Evolutionary conservation across 1,284 basidiomycete species (phyloP).

Genomic region (Volvariella surrecta): DNA sequence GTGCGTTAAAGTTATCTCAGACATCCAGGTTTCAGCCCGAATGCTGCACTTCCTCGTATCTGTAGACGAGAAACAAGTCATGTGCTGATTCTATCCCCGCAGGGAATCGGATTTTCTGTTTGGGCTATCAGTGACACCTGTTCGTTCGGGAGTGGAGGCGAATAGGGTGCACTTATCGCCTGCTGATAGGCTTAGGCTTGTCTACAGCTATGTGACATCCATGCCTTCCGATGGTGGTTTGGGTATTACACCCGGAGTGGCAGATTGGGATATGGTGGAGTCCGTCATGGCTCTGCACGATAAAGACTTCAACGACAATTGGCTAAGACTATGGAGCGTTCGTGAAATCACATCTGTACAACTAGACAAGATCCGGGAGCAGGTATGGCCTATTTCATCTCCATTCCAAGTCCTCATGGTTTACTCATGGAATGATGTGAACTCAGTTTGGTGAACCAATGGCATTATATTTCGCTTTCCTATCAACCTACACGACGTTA

Average conservation of each 20-base stretch:
- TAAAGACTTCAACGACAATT: constrained; percentile 65
- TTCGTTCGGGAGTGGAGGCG: constrained; percentile 24
- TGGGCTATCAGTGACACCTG: constrained; percentile 47
- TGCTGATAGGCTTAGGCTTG: constrained; percentile 73
- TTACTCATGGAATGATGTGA: constrained; percentile 1
- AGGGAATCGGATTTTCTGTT: constrained; percentile 57
- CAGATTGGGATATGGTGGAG: constrained; percentile 74
- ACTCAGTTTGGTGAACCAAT: constrained; percentile 85
- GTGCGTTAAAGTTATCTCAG: constrained; percentile 33
- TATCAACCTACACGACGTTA: constrained; percentile 75
- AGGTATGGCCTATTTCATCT: constrained; percentile 25
- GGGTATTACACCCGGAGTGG: constrained; percentile 63
- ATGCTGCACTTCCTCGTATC: constrained; percentile 17
- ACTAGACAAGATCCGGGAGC: constrained; percentile 51
- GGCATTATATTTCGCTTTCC: constrained; percentile 89
- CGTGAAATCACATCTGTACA: constrained; percentile 51
- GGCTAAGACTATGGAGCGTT: constrained; percentile 61
- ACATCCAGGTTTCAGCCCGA: background rate
- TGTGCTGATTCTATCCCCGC: constrained; percentile 11
- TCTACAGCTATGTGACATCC: constrained; percentile 71
- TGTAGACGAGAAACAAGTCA: constrained; percentile 18
- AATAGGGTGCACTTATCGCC: constrained; percentile 42
- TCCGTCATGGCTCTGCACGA: constrained; percentile 82
- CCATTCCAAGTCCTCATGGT: too few species aligned
- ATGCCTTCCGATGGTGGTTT: constrained; percentile 67